Evolutionary conservation across 768 basidiomycete species (phyloP), one percentile per base, ranked within the genome.

Genomic region (Trametes coccinea): DNA sequence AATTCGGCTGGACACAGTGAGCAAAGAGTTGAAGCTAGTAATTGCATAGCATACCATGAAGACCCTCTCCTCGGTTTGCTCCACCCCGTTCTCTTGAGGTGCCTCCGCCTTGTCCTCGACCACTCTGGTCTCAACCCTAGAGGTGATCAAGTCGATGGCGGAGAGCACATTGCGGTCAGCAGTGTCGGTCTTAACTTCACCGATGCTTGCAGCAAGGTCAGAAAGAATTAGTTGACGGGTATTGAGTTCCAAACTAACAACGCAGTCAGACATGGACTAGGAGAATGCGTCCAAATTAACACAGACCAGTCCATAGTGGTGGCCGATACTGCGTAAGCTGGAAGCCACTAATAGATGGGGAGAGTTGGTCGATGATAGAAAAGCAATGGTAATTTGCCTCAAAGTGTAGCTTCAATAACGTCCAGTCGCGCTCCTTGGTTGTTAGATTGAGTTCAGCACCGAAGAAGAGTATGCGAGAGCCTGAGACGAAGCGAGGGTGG

Each of bases 161-260:
- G 78, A 77, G 16, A 75, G 66, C 8, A 81, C 66, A 66, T 81
- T 79, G 2, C 56, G 44, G 9, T 65, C 46, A 2, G 58, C 39
- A 11, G 53, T 64, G 22, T 82, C 82, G 11, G 17, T 17, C 58
- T 79, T 75, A 27, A 77, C 74, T 34, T 80, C 78, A 16, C 80
- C 79, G 54, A 82, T 75, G 66, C 81, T 84, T 17, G 77, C 76
- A 4, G 88, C 90, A 58, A 94, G 80, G 74, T 93, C 90, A 29
- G 85, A 82, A 22, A 93, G 73, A 61, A 94, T 88, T 60, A 81
- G 80, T 66, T 90, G 90, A 62, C 85, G 87, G 54, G 92, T 85
- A 71, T 90, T 87, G 22, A 93, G 74, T 71, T 94, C 92, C 16
- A 93, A 77, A 71, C 91, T 93, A 45, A 3, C 16, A 31, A 2